Evolutionary conservation across 768 basidiomycete genomes (phyloP).

Genomic region (Suillus sp.): DNA sequence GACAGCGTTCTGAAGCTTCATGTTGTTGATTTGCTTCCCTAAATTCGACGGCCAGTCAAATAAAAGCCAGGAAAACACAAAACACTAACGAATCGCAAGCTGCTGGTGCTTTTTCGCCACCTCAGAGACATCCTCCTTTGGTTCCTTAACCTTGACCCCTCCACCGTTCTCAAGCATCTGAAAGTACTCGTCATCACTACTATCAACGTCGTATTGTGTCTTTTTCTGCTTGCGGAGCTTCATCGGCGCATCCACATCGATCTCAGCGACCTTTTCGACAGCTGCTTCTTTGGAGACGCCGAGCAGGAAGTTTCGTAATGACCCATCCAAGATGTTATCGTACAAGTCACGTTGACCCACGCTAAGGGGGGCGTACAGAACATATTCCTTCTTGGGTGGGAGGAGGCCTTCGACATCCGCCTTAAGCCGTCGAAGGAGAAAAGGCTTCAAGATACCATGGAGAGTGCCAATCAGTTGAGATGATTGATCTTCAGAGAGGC

Average conservation of each 20-base stretch:
- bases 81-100: slow-evolving; percentile 58
- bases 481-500: slow-evolving; percentile 59
- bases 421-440: slow-evolving; percentile 90
- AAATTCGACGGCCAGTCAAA: neutral
- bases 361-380: slow-evolving; percentile 89
- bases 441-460: slow-evolving; percentile 92
- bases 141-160: slow-evolving; percentile 36
- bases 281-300: slow-evolving; percentile 32
- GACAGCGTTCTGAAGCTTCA: slow-evolving; percentile 90
- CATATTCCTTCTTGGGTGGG: slow-evolving; percentile 93
- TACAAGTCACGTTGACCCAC: slow-evolving; percentile 83
- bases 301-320: slow-evolving; percentile 65
- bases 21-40: slow-evolving; percentile 89
- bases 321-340: slow-evolving; percentile 73
- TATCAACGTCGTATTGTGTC: slow-evolving; percentile 55
- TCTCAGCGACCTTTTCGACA: slow-evolving; percentile 21
- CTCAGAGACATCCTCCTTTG: slow-evolving; percentile 50
- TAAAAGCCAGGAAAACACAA: slow-evolving; percentile 15
- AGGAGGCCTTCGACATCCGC: slow-evolving; percentile 76
- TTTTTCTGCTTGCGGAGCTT: slow-evolving; percentile 38
- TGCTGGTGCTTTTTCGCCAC: slow-evolving; percentile 59
- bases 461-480: slow-evolving; percentile 73
- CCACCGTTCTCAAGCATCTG: slow-evolving; percentile 56
- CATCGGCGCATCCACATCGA: slow-evolving; percentile 36
- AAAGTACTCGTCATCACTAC: slow-evolving; percentile 64